These are phyloP conservation scores for Penicillium manginii DNA, from an alignment of 495 filamentous ascomycete genomes.

Conservation along the genomic window DNA sequence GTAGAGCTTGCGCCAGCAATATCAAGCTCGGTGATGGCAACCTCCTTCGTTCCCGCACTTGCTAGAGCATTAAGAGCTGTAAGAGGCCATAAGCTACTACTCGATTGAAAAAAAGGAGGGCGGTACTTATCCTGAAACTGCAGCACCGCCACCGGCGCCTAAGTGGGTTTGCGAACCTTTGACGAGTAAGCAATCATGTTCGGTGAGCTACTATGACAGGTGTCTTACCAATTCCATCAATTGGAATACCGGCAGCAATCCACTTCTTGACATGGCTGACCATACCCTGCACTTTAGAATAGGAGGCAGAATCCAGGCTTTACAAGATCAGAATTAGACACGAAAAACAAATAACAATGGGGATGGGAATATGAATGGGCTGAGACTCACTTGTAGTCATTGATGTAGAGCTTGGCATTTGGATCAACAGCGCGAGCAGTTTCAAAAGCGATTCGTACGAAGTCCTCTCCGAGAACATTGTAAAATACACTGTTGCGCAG, in stretches of 20 bases:
- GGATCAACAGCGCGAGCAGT: slow-evolving; percentile 58
- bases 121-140: slow-evolving; percentile 29
- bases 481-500: slow-evolving; percentile 60
- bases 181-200: slow-evolving; percentile 9
- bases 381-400: slow-evolving; percentile 50
- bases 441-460: slow-evolving; percentile 61
- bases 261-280: slow-evolving; percentile 67
- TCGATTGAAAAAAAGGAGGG: neutral
- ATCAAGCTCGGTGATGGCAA: slow-evolving; percentile 68
- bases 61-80: slow-evolving; percentile 62
- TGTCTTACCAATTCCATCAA: slow-evolving; percentile 67
- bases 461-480: slow-evolving; percentile 59
- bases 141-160: slow-evolving; percentile 4
- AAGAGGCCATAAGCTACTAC: slow-evolving; percentile 19
- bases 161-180: slow-evolving; percentile 66
- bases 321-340: slow-evolving; percentile 1
- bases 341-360: neutral
- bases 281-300: slow-evolving; percentile 65
- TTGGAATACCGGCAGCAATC: slow-evolving; percentile 66
- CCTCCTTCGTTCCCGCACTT: slow-evolving; percentile 53
- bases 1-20: slow-evolving; percentile 59
- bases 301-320: slow-evolving; percentile 42
- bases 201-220: neutral
- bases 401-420: slow-evolving; percentile 66
- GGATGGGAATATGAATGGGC: no score